Base-by-base conservation (phyloP, 2,329 filamentous ascomycete genomes). In the Trichophyton benhamiae region DNA sequence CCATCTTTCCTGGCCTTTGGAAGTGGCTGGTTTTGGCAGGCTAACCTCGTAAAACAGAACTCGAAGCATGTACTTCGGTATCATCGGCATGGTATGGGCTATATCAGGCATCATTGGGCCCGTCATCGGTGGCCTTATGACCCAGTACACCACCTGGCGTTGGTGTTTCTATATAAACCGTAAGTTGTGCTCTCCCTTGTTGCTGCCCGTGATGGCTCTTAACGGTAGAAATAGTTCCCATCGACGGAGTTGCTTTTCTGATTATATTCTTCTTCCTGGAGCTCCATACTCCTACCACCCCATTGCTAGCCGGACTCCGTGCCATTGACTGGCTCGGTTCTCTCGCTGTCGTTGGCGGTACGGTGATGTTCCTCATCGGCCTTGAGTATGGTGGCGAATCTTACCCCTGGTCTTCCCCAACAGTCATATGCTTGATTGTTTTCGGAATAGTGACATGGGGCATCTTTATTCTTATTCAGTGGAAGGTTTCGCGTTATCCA, bases 321-420 rank as follows among this genome's bases (percentile, higher is more conserved):
- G 79, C 81, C 4, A 83, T 87, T 64, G 84, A 86, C 71, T 87
- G 83, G 83, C 66, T 82, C 8, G 83, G 84, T 15, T 80, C 79
- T 0, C 66, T 85, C 22, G 57, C 62, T 17, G 48, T 63, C 70
- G 81, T 91, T 22, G 87, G 87, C 42, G 89, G 87, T 17, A 91
- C 88, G 0, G 78, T 95, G 17, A 94, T 95, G 88, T 80, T 95
- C 66, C 83, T 96, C 3, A 83, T 96, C 48, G 91, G 90, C 0
- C 82, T 96, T 9, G 87, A 95, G 69, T 89, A 91, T 65, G 91
- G 91, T 60, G 91, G 89, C 57, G 82, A 90, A 58, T 78, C 80
- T 22, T 83, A 83, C 65, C 87, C 91, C 1, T 95, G 90, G 90
- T 74, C 76, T 58, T 91, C 87, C 0, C 79, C 87, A 1, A 85